A percentile compares a stretch with the other conserved stretches of the same genome.
Conservation (phyloP, 2,329 filamentous ascomycete genomes). For the Colletotrichum lini region DNA sequence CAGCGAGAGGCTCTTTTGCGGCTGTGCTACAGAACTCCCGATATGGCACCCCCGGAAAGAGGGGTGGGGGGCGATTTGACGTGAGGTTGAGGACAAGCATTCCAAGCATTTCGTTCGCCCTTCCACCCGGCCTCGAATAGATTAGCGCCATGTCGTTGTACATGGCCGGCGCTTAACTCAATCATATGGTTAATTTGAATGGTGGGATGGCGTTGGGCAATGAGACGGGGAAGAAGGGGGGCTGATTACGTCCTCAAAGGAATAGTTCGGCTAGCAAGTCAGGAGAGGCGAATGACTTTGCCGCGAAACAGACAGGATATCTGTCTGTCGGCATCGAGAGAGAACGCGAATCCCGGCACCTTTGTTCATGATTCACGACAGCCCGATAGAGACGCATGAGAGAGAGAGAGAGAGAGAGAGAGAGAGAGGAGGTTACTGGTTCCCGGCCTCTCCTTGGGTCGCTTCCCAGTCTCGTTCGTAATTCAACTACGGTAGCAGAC, state of each 20-base stretch:
- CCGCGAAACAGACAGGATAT: neutral
- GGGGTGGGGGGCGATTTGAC: neutral
- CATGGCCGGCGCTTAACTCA: conserved; percentile 35
- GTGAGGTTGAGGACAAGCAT: conserved; percentile 1
- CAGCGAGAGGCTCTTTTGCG: conserved; percentile 17
- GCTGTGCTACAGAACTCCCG: neutral
- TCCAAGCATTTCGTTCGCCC: conserved; percentile 12
- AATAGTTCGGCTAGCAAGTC: neutral
- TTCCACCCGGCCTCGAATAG: conserved; percentile 5
- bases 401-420: conserved; percentile 2
- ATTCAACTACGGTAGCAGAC: conserved; percentile 28
- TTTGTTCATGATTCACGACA: neutral
- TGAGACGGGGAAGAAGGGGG: neutral
- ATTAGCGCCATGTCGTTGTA: conserved; percentile 31
- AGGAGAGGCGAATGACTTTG: too few species aligned
- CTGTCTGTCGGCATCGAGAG: neutral
- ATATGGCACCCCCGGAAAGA: neutral
- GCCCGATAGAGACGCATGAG: conserved; percentile 14
- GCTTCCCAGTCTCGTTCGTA: conserved; percentile 9
- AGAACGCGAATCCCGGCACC: neutral
- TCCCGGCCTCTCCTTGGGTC: conserved; percentile 3
- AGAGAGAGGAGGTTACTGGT: neutral
- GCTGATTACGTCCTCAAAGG: too few species aligned
- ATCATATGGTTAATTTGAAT: conserved; percentile 31
- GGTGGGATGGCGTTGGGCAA: conserved; percentile 26